Base-by-base conservation (phyloP, 1,139 yeast genomes). In the Ogataea hybrid region DNA sequence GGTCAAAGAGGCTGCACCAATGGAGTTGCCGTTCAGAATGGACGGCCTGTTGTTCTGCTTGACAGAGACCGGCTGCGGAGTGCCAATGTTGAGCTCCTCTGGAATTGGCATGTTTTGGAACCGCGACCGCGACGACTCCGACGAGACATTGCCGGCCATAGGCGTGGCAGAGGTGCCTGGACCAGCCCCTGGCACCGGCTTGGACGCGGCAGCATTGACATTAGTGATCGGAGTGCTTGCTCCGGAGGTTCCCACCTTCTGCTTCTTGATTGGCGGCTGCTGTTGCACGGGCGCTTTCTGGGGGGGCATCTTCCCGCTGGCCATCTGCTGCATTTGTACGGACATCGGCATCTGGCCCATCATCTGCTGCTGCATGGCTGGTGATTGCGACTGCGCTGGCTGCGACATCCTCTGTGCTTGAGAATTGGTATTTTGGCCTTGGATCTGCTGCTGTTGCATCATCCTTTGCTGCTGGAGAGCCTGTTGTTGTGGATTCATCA, bases 1-100 rank as follows among this genome's bases (percentile, higher is more conserved):
- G 25, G 80, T 81, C 62, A 75, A 72, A 31, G 74, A 80, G 41
- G 76, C 76, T 47, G 76, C 84, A 65, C 69, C 77, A 54, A 82
- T 75, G 3, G 96, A 89, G 38, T 80, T 76, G n/a, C 97, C 97
- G 35, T 94, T 94, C 21, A 89, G 74, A 40, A 89, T 68, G 2
- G 95, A 82, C 6, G 97, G 95, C 47, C 96, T 74, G 42, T 78
- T 75, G 20, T 77, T 78, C 30, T 51, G 51, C 46, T 79, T 77
- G 46, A 81, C 71, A 1, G 80, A 65, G 1, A 81, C 81, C 0
- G 94, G 79, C 4, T 71, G 70, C 2, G 86, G 82, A 7, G 81
- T 76, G 45, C 77, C 75, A 7, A 87, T 81, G 35, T 81, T 77
- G 31, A 90, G 69, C 17, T 76, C 79, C 37, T 73, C 75, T 1